Percentiles rank a stretch among this genome's conserved stretches.
phyloP scores from a whole-genome alignment of 768 basidiomycete genomes.

The Gyrodon lividus region DNA sequence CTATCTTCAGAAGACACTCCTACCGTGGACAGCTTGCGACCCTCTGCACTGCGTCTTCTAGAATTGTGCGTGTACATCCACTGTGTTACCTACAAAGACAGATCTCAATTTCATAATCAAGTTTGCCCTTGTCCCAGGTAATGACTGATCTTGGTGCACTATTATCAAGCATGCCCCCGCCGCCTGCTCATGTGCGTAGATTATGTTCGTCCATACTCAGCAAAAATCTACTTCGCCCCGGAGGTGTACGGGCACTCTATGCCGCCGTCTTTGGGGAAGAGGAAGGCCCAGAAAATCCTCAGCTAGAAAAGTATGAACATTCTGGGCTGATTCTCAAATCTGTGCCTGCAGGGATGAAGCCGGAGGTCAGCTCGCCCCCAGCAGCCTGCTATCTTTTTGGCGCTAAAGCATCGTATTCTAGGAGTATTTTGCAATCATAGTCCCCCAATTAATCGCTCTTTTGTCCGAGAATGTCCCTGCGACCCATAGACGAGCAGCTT shows the following conservation, averaged over 20 bases:
- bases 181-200: conserved; percentile 53
- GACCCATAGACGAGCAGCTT: conserved; percentile 57
- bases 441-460: conserved; percentile 55
- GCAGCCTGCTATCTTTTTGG: neutral
- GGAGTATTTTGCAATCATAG: conserved; percentile 59
- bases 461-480: conserved; percentile 37
- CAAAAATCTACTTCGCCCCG: conserved; percentile 65
- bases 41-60: conserved; percentile 54
- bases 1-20: conserved; percentile 37
- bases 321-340: conserved; percentile 61
- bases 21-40: conserved; percentile 48
- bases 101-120: conserved; percentile 17
- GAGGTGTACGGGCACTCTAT: conserved; percentile 69
- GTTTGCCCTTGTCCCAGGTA: conserved; percentile 63
- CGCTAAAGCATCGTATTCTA: conserved; percentile 26
- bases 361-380: conserved; percentile 45
- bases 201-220: conserved; percentile 64
- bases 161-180: conserved; percentile 43
- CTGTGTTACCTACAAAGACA: conserved; percentile 8
- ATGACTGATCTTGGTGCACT: conserved; percentile 64
- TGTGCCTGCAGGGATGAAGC: conserved; percentile 55
- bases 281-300: conserved; percentile 48
- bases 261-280: conserved; percentile 68
- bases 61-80: conserved; percentile 51
- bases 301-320: conserved; percentile 71